phyloP scores from a whole-genome alignment of 169 alveolate species.

The Neospora caninum region DNA sequence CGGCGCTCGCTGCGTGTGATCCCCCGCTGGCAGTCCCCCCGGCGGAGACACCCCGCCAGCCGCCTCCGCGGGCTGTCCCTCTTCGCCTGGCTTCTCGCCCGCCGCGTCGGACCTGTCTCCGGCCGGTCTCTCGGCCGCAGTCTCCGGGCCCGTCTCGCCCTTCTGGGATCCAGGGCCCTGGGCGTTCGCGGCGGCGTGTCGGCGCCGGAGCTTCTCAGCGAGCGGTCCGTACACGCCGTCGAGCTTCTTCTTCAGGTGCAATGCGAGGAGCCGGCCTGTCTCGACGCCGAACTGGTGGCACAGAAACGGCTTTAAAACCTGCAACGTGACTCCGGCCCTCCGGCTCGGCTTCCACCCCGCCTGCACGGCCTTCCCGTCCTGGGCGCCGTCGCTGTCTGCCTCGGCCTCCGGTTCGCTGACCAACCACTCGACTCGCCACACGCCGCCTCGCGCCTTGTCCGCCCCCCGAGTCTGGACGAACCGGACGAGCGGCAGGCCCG shows the following conservation, averaged over 20 bases:
- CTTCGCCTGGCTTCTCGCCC: not conserved
- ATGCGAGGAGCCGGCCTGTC: constrained; percentile 5
- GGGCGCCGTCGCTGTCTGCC: not conserved
- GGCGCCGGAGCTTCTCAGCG: not conserved
- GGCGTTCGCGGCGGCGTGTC: not conserved
- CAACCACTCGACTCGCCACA: constrained; percentile 21
- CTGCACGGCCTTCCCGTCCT: not conserved
- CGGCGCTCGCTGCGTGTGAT: not conserved
- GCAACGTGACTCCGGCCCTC: not conserved
- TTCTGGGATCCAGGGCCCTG: no score
- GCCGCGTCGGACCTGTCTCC: no score
- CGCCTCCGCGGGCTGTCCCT: not conserved
- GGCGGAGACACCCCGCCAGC: not conserved
- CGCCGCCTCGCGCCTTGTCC: constrained; percentile 24
- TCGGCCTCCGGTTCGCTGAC: not conserved
- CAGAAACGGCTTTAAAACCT: not conserved
- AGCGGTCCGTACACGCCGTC: constrained; percentile 7
- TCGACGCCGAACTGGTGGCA: constrained; percentile 22
- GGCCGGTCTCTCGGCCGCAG: not conserved
- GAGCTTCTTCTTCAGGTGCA: constrained; percentile 4
- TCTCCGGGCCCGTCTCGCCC: not conserved
- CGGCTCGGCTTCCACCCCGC: not conserved
- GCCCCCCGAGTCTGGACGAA: constrained; percentile 18
- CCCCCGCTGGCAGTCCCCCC: not conserved
- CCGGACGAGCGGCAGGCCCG: constrained; percentile 1